Evolutionary conservation across 345 rosid species (phyloP), one percentile per base, ranked within the genome.

Genomic region (Dimocarpus longan): DNA sequence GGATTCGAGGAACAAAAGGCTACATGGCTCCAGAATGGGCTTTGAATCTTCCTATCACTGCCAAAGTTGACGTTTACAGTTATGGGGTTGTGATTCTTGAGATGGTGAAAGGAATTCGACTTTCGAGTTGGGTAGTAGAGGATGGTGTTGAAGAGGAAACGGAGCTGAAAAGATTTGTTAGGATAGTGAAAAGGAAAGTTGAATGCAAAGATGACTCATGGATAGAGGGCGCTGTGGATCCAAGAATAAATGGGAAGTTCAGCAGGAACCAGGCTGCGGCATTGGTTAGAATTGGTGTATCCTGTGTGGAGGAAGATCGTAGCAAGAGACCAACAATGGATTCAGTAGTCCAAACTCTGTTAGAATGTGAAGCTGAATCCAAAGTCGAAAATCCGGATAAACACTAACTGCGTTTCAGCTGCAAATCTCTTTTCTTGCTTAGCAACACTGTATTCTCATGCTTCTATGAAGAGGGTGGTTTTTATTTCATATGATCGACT

Each of bases 11-110:
- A 43, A 85, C 90, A 4, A 82, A 80, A 66, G 86, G 85, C 32
- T 82, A 85, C 82, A 80, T 85, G 85, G 87, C 85, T 46, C 88
- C 87, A 2, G 85, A 82, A 76, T 83, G 88, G 88, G 82, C 84
- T 52, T 15, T 63, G 40, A 82, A 83, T 71, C 86, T 78, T 40
- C 88, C 88, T 1, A 81, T 84, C 56, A 86, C 86, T 0, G 80
- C 86, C 5, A 84, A 88, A 71, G 85, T 86, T 1, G 89, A 88
- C 40, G 89, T 84, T 0, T 88, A 84, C 37, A 78, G 91, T 71
- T 88, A 79, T 5, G 85, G 86, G 8, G 83, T 88, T 50, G 84
- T 86, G 83, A 67, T 84, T 70, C 85, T 88, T 1, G 87, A 88
- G 73, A 40, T 86, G 80, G 83, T 83, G 76, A 86, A 82, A 68